These are phyloP conservation scores for Karstenula rhodostoma DNA, from an alignment of 2,329 filamentous ascomycete species.

Conservation along the genomic window DNA sequence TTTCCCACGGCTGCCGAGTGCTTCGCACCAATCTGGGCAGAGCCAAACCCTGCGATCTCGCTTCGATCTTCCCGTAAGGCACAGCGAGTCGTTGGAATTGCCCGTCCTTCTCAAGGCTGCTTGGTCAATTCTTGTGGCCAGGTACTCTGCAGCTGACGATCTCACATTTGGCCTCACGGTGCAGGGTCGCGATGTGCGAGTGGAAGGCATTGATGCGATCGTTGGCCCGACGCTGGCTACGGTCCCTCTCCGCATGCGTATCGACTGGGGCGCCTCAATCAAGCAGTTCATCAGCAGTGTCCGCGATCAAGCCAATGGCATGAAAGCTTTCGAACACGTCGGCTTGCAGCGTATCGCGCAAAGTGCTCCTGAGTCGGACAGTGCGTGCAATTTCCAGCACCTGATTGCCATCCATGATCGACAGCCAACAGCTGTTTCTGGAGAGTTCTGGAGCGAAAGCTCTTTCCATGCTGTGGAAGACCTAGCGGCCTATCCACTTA, in stretches of 20 bases:
- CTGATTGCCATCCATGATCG: conserved; percentile 3
- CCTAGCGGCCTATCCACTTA: background rate
- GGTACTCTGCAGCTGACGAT: background rate
- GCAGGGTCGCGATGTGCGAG: background rate
- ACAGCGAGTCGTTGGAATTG: background rate
- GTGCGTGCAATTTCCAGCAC: conserved; percentile 2
- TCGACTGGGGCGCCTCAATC: background rate
- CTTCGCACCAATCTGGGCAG: background rate
- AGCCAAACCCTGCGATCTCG: background rate
- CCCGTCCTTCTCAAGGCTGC: background rate
- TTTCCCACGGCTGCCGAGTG: conserved; percentile 1
- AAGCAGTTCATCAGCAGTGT: background rate
- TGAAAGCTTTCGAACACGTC: conserved; percentile 6
- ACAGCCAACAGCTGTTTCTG: background rate
- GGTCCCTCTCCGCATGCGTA: background rate
- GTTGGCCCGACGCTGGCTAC: conserved; percentile 2
- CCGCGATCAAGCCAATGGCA: background rate
- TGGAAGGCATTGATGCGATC: background rate
- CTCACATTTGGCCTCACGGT: conserved; percentile 3
- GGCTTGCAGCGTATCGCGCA: background rate
- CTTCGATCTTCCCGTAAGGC: background rate
- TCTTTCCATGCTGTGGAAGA: background rate
- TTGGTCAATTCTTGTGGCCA: background rate
- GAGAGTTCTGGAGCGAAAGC: background rate
- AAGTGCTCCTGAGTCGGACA: background rate